Base-by-base conservation (phyloP, 2,329 filamentous ascomycete genomes). In the Sordariomycetes sp. region DNA sequence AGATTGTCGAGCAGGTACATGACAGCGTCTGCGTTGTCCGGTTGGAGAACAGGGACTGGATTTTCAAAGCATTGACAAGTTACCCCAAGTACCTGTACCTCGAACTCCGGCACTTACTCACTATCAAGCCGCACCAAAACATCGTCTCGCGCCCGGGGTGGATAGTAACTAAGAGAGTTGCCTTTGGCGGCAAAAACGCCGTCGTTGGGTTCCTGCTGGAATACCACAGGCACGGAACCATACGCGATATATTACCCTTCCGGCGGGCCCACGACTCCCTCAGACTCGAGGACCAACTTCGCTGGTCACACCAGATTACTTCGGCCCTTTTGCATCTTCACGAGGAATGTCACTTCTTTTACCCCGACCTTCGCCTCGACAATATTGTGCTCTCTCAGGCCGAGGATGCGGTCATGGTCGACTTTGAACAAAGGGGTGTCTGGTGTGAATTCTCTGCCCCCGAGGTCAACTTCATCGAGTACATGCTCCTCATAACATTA, bases 401-500 rank as follows among this genome's bases (percentile, higher is more conserved):
- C 1, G 69, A 68, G 22, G 72, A 81, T 57, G 67, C 75, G 10
- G 64, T 83, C 62, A 77, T 84, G 73, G 73, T 84, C 4, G 81
- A 84, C 60, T 82, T 84, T 62, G 81, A 84, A 66, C 80, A 84
- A 65, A 74, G 81, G 35, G 80, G 81, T 8, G 79, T 82, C 1
- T 84, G 80, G 80, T 81, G 76, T 65, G 78, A 82, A 64, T 84
- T 83, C 65, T 77, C 76, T 1, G 73, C 81, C 1, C 81, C 81
- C 0, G 81, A 84, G 63, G 75, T 84, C 60, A 81, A 82, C 63
- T 75, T 76, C 32, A 68, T 84, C 53, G 80, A 84, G 62, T 82
- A 81, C 61, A 63, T 82, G 17, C 76, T 77, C n/a, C 66, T 80
- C 17, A 65, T 84, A 42, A 78, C 78, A 34, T 69, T 70, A 36